phyloP scores from a whole-genome alignment of 2,329 filamentous ascomycete genomes.

The Magnaporthales sp. region DNA sequence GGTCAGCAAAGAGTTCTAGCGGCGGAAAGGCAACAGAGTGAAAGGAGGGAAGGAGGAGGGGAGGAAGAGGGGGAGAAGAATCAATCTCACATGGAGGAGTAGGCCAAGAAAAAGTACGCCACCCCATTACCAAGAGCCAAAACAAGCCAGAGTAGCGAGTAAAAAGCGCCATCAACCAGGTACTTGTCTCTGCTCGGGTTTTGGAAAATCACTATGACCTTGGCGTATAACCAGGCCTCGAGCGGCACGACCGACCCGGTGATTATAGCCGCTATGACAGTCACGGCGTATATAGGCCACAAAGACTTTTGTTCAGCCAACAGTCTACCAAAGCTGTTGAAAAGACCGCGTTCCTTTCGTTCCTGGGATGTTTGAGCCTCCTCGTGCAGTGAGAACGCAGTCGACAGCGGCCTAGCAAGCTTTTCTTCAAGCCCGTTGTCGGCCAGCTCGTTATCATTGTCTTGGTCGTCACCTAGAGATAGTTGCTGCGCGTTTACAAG shows the following conservation, averaged over 20 bases:
- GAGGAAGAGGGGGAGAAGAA: too few species aligned
- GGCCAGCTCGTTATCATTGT: slow-evolving; percentile 23
- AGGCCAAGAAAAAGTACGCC: slow-evolving; percentile 42
- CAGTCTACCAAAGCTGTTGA: slow-evolving; percentile 46
- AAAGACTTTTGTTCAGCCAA: slow-evolving; percentile 45
- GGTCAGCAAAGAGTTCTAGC: background rate
- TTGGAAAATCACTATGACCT: slow-evolving; percentile 43
- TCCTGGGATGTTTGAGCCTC: slow-evolving; percentile 9
- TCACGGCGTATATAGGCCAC: slow-evolving; percentile 40
- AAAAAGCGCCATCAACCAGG: slow-evolving; percentile 36
- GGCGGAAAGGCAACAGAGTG: background rate
- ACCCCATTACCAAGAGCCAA: slow-evolving; percentile 44
- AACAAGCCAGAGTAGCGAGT: slow-evolving; percentile 57
- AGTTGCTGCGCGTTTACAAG: slow-evolving; percentile 58
- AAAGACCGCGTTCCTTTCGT: slow-evolving; percentile 30
- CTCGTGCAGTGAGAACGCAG: slow-evolving; percentile 25
- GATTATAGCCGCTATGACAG: slow-evolving; percentile 36
- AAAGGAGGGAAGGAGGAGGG: too few species aligned
- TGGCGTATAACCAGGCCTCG: slow-evolving; percentile 46
- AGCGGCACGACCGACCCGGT: slow-evolving; percentile 36
- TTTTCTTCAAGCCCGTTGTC: slow-evolving; percentile 30
- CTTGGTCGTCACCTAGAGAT: slow-evolving; percentile 38
- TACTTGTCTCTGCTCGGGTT: slow-evolving; percentile 12
- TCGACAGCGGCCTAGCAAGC: slow-evolving; percentile 36
- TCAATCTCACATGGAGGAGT: slow-evolving; percentile 19